Percentiles rank a stretch among this genome's conserved stretches.
phyloP scores from a whole-genome alignment of 129 eudicot genomes.

The Helianthus annuus region DNA sequence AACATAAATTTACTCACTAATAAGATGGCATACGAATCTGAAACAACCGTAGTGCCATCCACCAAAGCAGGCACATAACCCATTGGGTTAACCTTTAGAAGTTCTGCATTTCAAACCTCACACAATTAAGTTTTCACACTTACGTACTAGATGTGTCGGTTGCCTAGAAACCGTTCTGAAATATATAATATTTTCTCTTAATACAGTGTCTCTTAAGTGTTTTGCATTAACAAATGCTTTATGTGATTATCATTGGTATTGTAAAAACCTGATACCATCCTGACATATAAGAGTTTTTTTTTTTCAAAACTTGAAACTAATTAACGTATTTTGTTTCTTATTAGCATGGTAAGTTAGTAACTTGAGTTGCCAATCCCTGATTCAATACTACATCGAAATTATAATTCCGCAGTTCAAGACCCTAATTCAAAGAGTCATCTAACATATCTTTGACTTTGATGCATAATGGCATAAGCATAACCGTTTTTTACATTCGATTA shows the following conservation, averaged over 20 bases:
- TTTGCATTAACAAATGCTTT: background rate
- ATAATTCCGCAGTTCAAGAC: background rate
- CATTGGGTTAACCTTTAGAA: slow-evolving; percentile 77
- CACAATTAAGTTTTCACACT: background rate
- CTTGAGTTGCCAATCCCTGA: background rate
- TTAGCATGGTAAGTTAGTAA: background rate
- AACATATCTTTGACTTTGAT: background rate
- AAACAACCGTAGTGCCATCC: slow-evolving; percentile 59
- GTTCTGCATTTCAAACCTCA: slow-evolving; percentile 45
- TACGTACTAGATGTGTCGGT: background rate
- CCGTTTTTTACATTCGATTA: too few relatives aligned
- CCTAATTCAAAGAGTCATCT: background rate
- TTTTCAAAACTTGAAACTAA: background rate
- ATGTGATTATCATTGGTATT: background rate
- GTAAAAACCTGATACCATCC: background rate
- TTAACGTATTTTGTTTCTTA: background rate
- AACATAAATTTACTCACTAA: slow-evolving; percentile 46
- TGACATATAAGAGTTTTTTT: background rate
- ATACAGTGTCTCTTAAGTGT: background rate
- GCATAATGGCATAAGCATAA: too few relatives aligned
- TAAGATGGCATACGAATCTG: slow-evolving; percentile 85
- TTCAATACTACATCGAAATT: background rate
- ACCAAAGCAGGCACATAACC: slow-evolving; percentile 82
- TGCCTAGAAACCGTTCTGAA: slow-evolving; percentile 9
- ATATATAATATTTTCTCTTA: background rate